Base-by-base conservation (phyloP, 306 rosid species). In the Lathyrus oleraceus region DNA sequence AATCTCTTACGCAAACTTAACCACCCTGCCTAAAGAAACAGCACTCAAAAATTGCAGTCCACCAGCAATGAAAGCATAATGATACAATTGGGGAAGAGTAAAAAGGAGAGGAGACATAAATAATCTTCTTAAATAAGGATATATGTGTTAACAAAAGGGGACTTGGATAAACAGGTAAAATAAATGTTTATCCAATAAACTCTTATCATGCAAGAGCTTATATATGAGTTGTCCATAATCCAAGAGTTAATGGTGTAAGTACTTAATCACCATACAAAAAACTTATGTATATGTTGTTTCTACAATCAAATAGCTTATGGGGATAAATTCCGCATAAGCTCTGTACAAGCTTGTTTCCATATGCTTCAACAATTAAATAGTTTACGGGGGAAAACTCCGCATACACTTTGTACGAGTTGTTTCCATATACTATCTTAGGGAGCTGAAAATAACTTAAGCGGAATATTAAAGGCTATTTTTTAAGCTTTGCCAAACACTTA, bases 1-100 rank as follows among this genome's bases (percentile, higher is more conserved):
- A 71, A 71, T 45, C 20, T 68, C 35, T 44, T 27, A 23, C 38
- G 43, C 25, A 38, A 30, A 43, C 57, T 58, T 35, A 61, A 65
- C 42, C 68, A 59, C 61, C 15, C 28, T 44, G 30, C 32, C 49
- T 38, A 25, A 42, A 72, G 53, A 53, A 58, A 51, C 17, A 64
- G 14, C 21, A 9, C 67, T 12, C 2, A 16, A 40, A 67, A 67
- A 44, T 6, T 61, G 53, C 30, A 63, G 39, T 44, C 56, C 21
- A 52, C 10, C 23, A 11, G 16, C 28, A 19, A 15, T 27, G 38
- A 47, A 39, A 36, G 17, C 60, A 21, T 32, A 44, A 48, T 60
- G 48, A 75, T 47, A 14, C 14, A 56, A 52, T 16, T 48, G 27
- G 13, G 42, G 76, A 28, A n/a, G 16, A 62, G 5, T 25, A 39